Evolutionary conservation across 768 basidiomycete species (phyloP).

Genomic region (Leccinum pellstonianum): DNA sequence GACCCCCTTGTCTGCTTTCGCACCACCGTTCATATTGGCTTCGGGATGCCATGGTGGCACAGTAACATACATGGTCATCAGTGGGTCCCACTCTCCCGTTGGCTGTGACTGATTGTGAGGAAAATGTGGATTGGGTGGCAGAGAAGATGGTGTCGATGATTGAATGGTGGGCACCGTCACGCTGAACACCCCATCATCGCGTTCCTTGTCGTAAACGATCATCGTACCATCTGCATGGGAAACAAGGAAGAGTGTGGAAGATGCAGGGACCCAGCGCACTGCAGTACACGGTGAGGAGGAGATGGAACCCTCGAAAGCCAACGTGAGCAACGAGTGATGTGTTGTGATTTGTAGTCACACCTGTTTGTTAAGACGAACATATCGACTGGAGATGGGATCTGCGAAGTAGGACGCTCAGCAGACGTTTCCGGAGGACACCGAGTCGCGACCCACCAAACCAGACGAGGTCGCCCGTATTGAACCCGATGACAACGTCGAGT

Average conservation of each 20-base stretch:
- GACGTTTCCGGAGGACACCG: conserved; percentile 2
- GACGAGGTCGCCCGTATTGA: conserved; percentile 89
- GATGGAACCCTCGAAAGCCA: conserved; percentile 60
- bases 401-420: conserved; percentile 7
- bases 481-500: conserved; percentile 89
- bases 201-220: conserved; percentile 87
- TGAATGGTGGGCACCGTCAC: conserved; percentile 50
- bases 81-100: conserved; percentile 68
- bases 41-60: conserved; percentile 86
- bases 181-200: conserved; percentile 78
- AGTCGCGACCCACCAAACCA: conserved; percentile 75
- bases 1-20: conserved; percentile 60
- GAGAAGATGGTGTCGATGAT: conserved; percentile 29
- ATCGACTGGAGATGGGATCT: conserved; percentile 82
- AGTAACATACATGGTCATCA: conserved; percentile 73
- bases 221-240: conserved; percentile 90
- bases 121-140: conserved; percentile 26
- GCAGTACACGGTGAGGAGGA: conserved; percentile 81
- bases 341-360: conserved; percentile 35
- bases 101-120: conserved; percentile 28
- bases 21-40: conserved; percentile 28
- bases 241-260: conserved; percentile 77
- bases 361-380: conserved; percentile 87
- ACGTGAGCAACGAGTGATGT: conserved; percentile 11
- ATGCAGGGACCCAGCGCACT: conserved; percentile 85